These are phyloP conservation scores for Rhododendron vialii DNA, from an alignment of 148 eudicot genomes.

Conservation along the genomic window DNA sequence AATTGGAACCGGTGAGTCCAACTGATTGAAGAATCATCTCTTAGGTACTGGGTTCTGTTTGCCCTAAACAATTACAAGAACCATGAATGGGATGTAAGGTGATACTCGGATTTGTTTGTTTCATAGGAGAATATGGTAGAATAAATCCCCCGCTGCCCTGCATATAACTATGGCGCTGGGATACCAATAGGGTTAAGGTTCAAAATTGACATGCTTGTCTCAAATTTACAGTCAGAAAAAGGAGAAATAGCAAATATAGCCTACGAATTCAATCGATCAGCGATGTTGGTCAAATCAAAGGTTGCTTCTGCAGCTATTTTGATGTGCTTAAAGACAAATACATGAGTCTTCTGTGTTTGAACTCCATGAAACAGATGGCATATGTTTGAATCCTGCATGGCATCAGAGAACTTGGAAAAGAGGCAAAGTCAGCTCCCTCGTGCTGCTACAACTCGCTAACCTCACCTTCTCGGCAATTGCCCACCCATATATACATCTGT, in stretches of 20 bases:
- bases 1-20: neutral
- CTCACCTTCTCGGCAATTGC: conserved; percentile 44
- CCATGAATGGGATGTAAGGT: neutral
- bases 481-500: conserved; percentile 43
- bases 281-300: neutral
- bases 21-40: conserved; percentile 12
- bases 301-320: neutral
- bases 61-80: neutral
- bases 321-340: neutral
- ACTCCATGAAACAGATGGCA: neutral
- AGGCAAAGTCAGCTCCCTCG: neutral
- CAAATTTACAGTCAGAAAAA: neutral
- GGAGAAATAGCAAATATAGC: neutral
- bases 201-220: neutral
- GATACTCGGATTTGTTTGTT: neutral
- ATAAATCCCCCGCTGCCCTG: neutral
- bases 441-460: conserved; percentile 35
- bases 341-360: neutral
- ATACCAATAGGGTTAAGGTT: neutral
- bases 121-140: neutral
- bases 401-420: neutral
- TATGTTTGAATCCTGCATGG: neutral
- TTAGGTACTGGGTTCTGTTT: neutral
- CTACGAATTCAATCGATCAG: neutral
- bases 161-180: neutral